A percentile compares a stretch with the other conserved stretches of the same genome.
phyloP scores from a whole-genome alignment of 345 rosid species.

The Eucalyptus cloeziana region DNA sequence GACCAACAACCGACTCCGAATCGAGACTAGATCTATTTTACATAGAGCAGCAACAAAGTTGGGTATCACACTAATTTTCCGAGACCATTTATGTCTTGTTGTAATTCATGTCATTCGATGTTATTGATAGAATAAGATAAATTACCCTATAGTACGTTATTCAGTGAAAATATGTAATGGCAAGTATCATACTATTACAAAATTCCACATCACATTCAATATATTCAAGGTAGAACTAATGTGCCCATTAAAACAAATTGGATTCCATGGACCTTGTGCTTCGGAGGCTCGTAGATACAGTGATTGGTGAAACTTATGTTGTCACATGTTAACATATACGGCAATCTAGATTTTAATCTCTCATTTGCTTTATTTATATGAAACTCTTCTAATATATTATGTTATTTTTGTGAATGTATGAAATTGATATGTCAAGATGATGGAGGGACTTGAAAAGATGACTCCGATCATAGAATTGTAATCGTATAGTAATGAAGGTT shows the following conservation, averaged over 20 bases:
- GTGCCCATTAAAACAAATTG: neutral
- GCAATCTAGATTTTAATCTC: too few relatives aligned
- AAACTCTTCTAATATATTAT: too few relatives aligned
- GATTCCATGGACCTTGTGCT: neutral
- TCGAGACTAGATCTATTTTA: neutral
- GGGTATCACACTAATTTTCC: too few relatives aligned
- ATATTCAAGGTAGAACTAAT: neutral
- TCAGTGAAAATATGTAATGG: accelerated
- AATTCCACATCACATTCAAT: neutral
- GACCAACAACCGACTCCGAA: accelerated
- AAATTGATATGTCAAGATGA: neutral
- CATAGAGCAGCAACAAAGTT: neutral
- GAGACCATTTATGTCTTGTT: neutral
- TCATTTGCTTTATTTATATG: neutral
- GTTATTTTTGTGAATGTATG: neutral
- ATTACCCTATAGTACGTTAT: accelerated
- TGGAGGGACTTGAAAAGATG: neutral
- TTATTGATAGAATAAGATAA: neutral
- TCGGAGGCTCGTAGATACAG: neutral
- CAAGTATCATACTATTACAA: neutral
- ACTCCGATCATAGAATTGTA: neutral
- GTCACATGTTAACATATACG: neutral
- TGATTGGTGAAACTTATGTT: neutral
- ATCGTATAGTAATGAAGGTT: accelerated
- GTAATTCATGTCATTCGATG: neutral